Base-by-base conservation (phyloP, 176 grass and related monocot genomes). In the Eleusine coracana region DNA sequence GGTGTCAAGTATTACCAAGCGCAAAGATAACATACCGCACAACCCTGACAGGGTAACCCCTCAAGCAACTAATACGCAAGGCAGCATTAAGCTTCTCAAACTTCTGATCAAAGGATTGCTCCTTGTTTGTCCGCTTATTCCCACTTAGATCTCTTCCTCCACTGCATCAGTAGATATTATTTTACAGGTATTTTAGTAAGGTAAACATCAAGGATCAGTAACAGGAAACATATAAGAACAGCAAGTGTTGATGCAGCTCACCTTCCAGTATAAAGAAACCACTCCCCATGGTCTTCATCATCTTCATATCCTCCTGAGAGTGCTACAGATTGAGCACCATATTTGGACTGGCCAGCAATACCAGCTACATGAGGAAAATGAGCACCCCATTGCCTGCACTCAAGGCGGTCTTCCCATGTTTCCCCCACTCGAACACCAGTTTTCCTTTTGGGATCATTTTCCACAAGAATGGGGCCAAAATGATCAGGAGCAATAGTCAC, bases 221-320 rank as follows among this genome's bases (percentile, higher is more conserved):
- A 11, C 40, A 44, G 45, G 5, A 75, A 52, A 73, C 71, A 46
- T 54, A 58, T 15, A 81, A 52, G 14, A 67, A 65, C 12, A 60
- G 21, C 12, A 66, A 84, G 54, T 50, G 2, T 5, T 27, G 1
- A 90, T 23, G 45, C 38, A 66, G 29, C 9, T 34, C 79, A 98
- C 93, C 96, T 98, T 80, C 93, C 93, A 16, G 96, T 98, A 72
- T 98, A 98, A 38, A 98, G 91, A 50, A 96, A 98, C 93, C 91
- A 98, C 59, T 98, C 96, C 68, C 96, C 93, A 63, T 98, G 96
- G 62, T 98, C 96, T 83, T 98, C 96, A 7, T 98, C 96, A 83
- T 96, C 93, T 66, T 76, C 66, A 37, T 98, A 98, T n/a, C 91
- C 96, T 61, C 96, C 96, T 7, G 92, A 95, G 20, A 98, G 96